Conservation (phyloP, 176 grass and related monocot genomes). For the Elymus sibiricus region DNA sequence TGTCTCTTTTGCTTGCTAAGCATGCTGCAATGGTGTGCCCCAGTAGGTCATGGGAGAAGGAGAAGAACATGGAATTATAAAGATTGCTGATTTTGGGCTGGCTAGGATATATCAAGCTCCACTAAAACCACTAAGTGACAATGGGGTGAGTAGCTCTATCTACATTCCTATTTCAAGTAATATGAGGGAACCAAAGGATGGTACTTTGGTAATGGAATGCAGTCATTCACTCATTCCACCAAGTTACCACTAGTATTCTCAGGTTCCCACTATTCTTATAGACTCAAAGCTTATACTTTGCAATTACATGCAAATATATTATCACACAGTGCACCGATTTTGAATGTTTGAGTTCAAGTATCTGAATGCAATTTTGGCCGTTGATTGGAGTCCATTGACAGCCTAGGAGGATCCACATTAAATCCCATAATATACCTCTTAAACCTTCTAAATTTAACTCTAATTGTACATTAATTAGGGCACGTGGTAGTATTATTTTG, state of each 20-base stretch:
- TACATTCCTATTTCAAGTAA: constrained; percentile 3
- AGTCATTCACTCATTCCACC: not conserved
- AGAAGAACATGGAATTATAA: constrained; percentile 95
- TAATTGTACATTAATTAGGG: not conserved
- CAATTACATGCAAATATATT: not conserved
- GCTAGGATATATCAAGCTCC: constrained; percentile 99
- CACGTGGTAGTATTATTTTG: not conserved
- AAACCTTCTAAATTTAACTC: not conserved
- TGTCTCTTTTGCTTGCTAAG: constrained; percentile 5
- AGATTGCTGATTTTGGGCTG: constrained; percentile 99
- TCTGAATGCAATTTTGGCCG: not conserved
- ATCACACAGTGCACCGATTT: not conserved
- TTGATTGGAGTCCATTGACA: not conserved
- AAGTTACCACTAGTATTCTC: not conserved
- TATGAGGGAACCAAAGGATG: not conserved
- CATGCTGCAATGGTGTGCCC: constrained; percentile 8
- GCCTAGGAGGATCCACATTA: not conserved
- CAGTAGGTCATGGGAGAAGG: constrained; percentile 95
- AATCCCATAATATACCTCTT: not conserved
- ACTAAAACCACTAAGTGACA: constrained; percentile 92
- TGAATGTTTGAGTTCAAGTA: not conserved
- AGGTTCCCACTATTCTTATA: not conserved
- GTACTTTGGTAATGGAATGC: constrained; percentile 18
- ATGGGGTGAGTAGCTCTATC: constrained; percentile 56
- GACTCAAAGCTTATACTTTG: not conserved